A percentile compares a stretch with the other conserved stretches of the same genome.
These are phyloP conservation scores for Vinca major DNA, from an alignment of 305 asterid species.

Conservation along the genomic window DNA sequence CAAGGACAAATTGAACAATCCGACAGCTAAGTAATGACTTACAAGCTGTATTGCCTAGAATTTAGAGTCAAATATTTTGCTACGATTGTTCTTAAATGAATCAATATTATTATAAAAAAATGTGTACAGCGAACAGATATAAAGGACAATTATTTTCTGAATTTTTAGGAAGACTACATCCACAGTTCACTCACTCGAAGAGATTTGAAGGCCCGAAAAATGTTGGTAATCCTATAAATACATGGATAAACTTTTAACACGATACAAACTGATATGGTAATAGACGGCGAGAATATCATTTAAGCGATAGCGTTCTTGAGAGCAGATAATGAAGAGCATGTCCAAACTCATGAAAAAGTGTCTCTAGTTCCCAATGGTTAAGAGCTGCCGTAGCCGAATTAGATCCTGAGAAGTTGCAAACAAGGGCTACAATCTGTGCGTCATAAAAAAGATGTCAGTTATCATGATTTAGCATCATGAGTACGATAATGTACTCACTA, in stretches of 20 bases:
- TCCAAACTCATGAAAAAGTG: slow-evolving; percentile 95
- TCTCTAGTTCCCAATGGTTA: slow-evolving; percentile 88
- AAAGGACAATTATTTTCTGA: not conserved
- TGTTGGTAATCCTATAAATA: slow-evolving; percentile 86
- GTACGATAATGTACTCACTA: too few relatives aligned
- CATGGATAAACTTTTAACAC: slow-evolving; percentile 4
- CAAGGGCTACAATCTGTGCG: slow-evolving; percentile 86
- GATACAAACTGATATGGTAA: slow-evolving; percentile 2
- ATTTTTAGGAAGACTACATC: not conserved
- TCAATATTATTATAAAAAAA: not conserved
- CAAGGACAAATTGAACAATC: slow-evolving; percentile 12
- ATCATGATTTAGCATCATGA: slow-evolving; percentile 6
- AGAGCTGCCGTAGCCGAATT: slow-evolving; percentile 49
- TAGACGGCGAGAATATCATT: slow-evolving; percentile 8
- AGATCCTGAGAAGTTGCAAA: slow-evolving; percentile 80
- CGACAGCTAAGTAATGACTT: not conserved
- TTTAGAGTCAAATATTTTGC: not conserved
- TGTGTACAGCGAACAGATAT: not conserved
- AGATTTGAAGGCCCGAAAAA: slow-evolving; percentile 99
- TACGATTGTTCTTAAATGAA: not conserved
- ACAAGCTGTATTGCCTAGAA: not conserved
- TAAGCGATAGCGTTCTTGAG: slow-evolving; percentile 71
- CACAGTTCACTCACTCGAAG: slow-evolving; percentile 62
- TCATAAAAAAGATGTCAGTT: slow-evolving; percentile 17
- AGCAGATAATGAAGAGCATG: slow-evolving; percentile 98